Percentiles rank a stretch among this genome's conserved stretches.
Conservation (phyloP, 2,329 filamentous ascomycete genomes). For the Cladosporium oxysporum region DNA sequence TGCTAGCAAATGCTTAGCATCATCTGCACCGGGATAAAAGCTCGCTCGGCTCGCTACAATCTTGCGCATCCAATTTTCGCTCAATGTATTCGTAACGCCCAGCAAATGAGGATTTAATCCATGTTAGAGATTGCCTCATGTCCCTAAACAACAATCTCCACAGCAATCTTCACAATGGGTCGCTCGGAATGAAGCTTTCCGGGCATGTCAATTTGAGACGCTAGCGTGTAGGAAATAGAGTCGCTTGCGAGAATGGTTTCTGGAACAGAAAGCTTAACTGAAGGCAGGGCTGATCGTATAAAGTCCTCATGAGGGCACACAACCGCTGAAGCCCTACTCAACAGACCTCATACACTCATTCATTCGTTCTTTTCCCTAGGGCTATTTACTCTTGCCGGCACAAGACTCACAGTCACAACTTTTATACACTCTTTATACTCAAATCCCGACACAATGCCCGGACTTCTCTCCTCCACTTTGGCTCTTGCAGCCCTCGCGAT, state of each 20-base stretch:
- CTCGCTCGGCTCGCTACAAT: background rate
- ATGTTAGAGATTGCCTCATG: background rate
- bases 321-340: background rate
- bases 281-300: background rate
- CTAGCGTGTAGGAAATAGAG: constrained; percentile 1
- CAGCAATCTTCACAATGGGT: background rate
- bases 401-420: background rate
- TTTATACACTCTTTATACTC: background rate
- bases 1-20: background rate
- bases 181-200: constrained; percentile 3
- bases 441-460: background rate
- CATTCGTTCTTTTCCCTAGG: background rate
- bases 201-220: background rate
- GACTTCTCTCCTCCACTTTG: background rate
- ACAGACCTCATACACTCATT: constrained; percentile 2
- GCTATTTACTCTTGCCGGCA: background rate
- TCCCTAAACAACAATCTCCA: background rate
- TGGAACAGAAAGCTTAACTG: background rate
- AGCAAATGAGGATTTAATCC: background rate
- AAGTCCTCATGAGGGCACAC: background rate
- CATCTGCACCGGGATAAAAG: background rate
- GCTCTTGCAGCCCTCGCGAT: constrained; percentile 1
- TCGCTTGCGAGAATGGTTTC: background rate
- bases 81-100: background rate
- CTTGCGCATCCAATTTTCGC: background rate